phyloP scores from a whole-genome alignment of 805 yeast genomes.

The Pichia sporocuriosa region DNA sequence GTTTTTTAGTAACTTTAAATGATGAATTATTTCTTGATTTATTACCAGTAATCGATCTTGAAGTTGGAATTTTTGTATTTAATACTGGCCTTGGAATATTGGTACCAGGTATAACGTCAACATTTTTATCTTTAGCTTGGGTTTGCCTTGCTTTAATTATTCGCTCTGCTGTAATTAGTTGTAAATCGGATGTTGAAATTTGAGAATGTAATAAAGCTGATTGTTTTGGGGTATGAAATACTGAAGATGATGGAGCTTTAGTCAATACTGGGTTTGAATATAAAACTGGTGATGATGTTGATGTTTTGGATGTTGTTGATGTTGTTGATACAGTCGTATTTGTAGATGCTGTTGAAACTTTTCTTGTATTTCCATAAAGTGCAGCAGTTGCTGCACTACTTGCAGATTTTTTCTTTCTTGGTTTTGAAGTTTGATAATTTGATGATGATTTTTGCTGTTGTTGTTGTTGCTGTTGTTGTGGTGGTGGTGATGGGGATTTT shows the following conservation, averaged over 20 bases:
- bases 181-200: slow-evolving; percentile 1
- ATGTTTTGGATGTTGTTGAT: background rate
- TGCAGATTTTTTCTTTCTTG: slow-evolving; percentile 8
- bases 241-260: background rate
- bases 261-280: background rate
- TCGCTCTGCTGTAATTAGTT: slow-evolving; percentile 6
- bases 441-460: background rate
- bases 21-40: slow-evolving; percentile 15
- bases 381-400: slow-evolving; percentile 22
- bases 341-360: slow-evolving; percentile 3
- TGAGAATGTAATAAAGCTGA: background rate
- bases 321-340: background rate
- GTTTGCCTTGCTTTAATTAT: slow-evolving; percentile 7
- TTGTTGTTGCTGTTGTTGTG: background rate
- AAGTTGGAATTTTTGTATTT: slow-evolving; percentile 27
- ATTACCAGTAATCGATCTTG: slow-evolving; percentile 3
- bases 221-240: background rate
- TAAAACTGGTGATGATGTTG: background rate
- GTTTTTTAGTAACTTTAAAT: background rate
- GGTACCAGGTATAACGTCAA: slow-evolving; percentile 51
- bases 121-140: background rate
- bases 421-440: background rate
- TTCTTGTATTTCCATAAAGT: slow-evolving; percentile 7
- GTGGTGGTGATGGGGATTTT: too few species aligned
- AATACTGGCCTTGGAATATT: slow-evolving; percentile 48